Percentiles rank a stretch among this genome's conserved stretches.
Evolutionary conservation across 441 rosid species (phyloP).

Genomic region (Cnidoscolus chayamansa): DNA sequence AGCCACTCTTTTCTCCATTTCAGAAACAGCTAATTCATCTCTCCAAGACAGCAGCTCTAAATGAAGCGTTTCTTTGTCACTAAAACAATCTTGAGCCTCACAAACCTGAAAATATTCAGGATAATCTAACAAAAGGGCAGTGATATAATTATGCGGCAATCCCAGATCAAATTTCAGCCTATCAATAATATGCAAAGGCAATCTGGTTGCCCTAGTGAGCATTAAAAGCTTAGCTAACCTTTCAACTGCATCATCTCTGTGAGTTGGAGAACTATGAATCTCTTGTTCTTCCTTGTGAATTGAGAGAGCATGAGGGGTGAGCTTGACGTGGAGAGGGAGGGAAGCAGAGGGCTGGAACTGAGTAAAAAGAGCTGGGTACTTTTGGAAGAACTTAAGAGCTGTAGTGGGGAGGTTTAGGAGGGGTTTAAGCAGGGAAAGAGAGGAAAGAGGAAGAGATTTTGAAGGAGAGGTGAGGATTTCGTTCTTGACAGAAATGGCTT

Average conservation of each 20-base stretch:
- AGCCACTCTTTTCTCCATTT: slow-evolving; percentile 57
- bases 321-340: slow-evolving; percentile 60
- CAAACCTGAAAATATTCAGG: slow-evolving; percentile 67
- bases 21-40: slow-evolving; percentile 51
- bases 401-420: slow-evolving; percentile 45
- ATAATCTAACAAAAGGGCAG: slow-evolving; percentile 54
- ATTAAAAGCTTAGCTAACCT: slow-evolving; percentile 63
- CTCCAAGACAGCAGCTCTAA: slow-evolving; percentile 54
- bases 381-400: slow-evolving; percentile 41
- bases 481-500: slow-evolving; percentile 53
- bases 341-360: slow-evolving; percentile 64
- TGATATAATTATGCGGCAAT: slow-evolving; percentile 58
- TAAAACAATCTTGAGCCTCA: slow-evolving; percentile 33
- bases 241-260: slow-evolving; percentile 34
- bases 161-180: slow-evolving; percentile 66
- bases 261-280: slow-evolving; percentile 32
- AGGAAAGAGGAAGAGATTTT: slow-evolving; percentile 54
- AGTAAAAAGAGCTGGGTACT: slow-evolving; percentile 46
- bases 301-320: slow-evolving; percentile 45
- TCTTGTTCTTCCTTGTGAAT: slow-evolving; percentile 55
- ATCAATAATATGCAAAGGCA: slow-evolving; percentile 60
- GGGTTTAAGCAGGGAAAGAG: slow-evolving; percentile 58
- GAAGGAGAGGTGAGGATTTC: slow-evolving; percentile 54
- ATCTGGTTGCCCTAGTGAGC: slow-evolving; percentile 42
- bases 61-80: slow-evolving; percentile 38